Conservation (phyloP, 176 grass and related monocot genomes). For the Thalia dealbata region DNA sequence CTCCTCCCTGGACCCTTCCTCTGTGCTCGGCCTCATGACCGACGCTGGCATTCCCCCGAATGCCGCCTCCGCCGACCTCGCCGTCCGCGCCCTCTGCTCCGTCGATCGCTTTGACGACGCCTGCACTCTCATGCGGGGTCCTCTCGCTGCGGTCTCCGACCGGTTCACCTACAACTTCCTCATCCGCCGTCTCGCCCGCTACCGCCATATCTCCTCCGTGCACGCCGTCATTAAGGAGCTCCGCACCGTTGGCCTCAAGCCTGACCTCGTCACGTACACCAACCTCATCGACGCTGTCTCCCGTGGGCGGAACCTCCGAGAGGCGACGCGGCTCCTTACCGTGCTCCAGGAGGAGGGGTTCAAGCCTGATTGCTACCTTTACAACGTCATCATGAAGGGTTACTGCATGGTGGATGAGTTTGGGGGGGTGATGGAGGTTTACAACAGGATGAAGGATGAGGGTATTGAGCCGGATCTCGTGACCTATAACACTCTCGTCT, state of each 20-base stretch:
- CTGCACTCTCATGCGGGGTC: conserved; percentile 26
- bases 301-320: conserved; percentile 41
- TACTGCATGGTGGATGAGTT: conserved; percentile 48
- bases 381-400: conserved; percentile 84
- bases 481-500: conserved; percentile 83
- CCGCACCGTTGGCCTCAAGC: conserved; percentile 14
- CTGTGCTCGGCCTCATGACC: conserved; percentile 28
- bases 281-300: conserved; percentile 59
- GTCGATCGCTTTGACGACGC: conserved; percentile 31
- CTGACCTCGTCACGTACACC: conserved; percentile 43
- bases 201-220: conserved; percentile 45
- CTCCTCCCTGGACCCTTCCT: conserved; percentile 5
- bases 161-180: conserved; percentile 43
- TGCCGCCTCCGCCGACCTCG: conserved; percentile 30
- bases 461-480: conserved; percentile 75
- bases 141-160: conserved; percentile 13
- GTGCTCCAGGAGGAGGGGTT: conserved; percentile 51
- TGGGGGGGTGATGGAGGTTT: conserved; percentile 40
- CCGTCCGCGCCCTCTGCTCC: conserved; percentile 37
- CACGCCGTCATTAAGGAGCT: conserved; percentile 46
- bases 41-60: conserved; percentile 19
- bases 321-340: conserved; percentile 45
- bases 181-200: conserved; percentile 52
- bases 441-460: conserved; percentile 61
- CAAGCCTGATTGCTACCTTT: conserved; percentile 58